Conservation (phyloP, 805 yeast species). For the Starmerella floris region DNA sequence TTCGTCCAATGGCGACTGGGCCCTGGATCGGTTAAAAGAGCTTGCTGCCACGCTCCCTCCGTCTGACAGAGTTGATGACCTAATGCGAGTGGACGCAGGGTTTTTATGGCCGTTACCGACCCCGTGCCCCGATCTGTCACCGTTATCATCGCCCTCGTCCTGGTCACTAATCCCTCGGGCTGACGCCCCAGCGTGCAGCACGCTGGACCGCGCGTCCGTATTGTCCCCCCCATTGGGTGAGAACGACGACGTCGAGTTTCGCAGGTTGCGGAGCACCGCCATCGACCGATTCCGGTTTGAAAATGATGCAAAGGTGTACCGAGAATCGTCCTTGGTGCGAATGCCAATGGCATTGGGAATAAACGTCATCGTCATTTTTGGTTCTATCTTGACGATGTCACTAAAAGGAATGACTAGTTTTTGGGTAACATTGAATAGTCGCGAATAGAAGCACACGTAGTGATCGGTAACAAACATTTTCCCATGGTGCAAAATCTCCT, state of each 20-base stretch:
- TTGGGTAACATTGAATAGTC: conserved; percentile 82
- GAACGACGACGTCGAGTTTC: conserved; percentile 8
- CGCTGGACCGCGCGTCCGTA: not conserved
- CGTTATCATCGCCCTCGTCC: not conserved
- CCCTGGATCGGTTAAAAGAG: not conserved
- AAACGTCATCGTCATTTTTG: conserved; percentile 72
- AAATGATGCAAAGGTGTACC: conserved; percentile 77
- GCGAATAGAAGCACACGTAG: conserved; percentile 74
- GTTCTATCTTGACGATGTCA: conserved; percentile 63
- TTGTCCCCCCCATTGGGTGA: not conserved
- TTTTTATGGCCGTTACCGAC: not conserved
- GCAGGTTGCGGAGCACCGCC: conserved; percentile 39
- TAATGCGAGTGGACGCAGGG: not conserved
- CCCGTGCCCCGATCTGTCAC: not conserved
- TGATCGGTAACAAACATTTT: conserved; percentile 66
- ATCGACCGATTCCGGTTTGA: conserved; percentile 66
- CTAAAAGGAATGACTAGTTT: conserved; percentile 55
- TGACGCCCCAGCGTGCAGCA: not conserved
- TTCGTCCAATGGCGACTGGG: not conserved
- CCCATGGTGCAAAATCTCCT: conserved; percentile 82
- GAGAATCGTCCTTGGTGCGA: conserved; percentile 34
- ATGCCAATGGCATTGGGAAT: conserved; percentile 80
- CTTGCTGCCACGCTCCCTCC: not conserved
- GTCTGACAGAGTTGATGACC: conserved; percentile 1
- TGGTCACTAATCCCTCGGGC: not conserved